Percentiles rank a stretch among this genome's conserved stretches.
These are phyloP conservation scores for Aspergillus sojae DNA, from an alignment of 2,329 filamentous ascomycete species.

Conservation along the genomic window DNA sequence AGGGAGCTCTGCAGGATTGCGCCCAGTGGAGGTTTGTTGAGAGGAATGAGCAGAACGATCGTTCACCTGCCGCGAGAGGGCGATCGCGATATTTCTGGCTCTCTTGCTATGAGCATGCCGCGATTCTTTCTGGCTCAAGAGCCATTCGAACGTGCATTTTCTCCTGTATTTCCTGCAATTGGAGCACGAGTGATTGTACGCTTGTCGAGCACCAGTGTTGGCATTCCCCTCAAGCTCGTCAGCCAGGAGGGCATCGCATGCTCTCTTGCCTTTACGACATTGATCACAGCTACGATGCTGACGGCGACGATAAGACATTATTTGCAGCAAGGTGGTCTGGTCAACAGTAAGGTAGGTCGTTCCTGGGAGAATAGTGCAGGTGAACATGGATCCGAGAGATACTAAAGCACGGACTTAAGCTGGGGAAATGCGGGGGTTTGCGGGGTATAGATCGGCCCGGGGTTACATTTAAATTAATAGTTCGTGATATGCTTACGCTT, in stretches of 20 bases:
- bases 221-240: constrained; percentile 1
- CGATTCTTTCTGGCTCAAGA: background rate
- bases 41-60: background rate
- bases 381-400: background rate
- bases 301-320: constrained; percentile 1
- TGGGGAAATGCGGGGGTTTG: background rate
- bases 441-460: background rate
- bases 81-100: background rate
- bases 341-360: background rate
- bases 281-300: constrained; percentile 14
- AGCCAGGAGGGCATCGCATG: constrained; percentile 3
- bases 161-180: background rate
- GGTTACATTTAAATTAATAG: background rate
- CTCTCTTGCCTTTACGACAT: constrained; percentile 13
- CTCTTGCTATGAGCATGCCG: background rate
- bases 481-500: background rate
- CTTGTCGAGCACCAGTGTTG: background rate
- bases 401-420: background rate
- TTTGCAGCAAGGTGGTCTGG: background rate
- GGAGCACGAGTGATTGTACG: background rate
- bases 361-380: background rate
- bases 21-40: background rate
- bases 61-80: background rate
- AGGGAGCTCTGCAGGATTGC: background rate
- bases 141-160: background rate